Conservation (phyloP, 495 filamentous ascomycete genomes). For the Tuber calosporum region DNA sequence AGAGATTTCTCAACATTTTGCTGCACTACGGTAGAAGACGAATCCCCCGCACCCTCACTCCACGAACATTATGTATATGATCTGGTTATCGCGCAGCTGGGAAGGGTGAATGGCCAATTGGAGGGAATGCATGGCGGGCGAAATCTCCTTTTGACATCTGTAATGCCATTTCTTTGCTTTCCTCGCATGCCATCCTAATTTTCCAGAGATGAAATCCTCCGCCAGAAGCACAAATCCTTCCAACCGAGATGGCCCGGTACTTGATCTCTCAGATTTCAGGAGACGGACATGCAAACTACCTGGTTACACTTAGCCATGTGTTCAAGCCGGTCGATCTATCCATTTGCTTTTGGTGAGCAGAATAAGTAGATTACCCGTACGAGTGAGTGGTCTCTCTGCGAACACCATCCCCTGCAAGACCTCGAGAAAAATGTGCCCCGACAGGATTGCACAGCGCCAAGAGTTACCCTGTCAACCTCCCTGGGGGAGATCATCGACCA, state of each 20-base stretch:
- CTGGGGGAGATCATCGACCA: too few species aligned
- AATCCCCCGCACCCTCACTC: neutral
- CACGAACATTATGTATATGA: neutral
- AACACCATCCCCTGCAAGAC: too few species aligned
- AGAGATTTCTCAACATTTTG: neutral
- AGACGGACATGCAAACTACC: neutral
- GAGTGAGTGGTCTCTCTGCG: too few species aligned
- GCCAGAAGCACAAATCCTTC: conserved; percentile 1
- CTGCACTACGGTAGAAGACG: neutral
- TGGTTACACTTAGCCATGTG: neutral
- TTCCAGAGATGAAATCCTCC: neutral
- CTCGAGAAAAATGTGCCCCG: too few species aligned
- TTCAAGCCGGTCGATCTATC: neutral
- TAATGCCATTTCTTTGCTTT: neutral
- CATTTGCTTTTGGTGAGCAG: neutral
- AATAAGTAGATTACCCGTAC: too few species aligned
- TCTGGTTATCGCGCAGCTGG: neutral
- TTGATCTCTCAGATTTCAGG: neutral
- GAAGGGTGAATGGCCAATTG: neutral
- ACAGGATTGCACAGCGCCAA: too few species aligned
- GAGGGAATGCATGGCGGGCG: neutral
- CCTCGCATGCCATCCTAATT: neutral
- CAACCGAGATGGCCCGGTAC: neutral
- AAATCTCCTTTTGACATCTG: neutral
- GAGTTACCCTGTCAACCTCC: too few species aligned